Base-by-base conservation (phyloP, 768 basidiomycete species). In the Hygrophorus pudorinus region DNA sequence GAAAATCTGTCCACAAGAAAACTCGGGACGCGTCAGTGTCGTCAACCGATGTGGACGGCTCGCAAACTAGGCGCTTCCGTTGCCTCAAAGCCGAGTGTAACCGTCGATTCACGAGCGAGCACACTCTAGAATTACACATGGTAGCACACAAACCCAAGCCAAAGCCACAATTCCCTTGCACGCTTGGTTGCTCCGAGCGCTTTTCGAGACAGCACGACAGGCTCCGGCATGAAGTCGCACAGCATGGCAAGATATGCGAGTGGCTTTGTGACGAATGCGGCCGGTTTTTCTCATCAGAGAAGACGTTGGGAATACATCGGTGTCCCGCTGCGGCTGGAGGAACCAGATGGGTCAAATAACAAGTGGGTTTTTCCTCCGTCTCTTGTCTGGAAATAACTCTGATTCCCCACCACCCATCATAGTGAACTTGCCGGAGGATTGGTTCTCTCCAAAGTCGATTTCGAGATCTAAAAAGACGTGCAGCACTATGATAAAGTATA, bases 151-250 rank as follows among this genome's bases (percentile, higher is more conserved):
- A 69, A 49, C 72, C 71, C 13, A 75, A 75, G 50, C 71, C 68
- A 5, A 67, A 69, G 24, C 59, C 63, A 0, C 60, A 66, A 1
- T 74, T 72, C 50, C 68, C 68, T 13, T 76, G 75, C 53, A 72
- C 72, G 5, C 61, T 70, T n/a, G 75, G 75, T 11, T 78, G 75
- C 53, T 59, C 64, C 5, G 74, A 76, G 55, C 64, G 63, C 8
- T 78, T 78, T 56, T 76, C 74, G 27, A 60, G 75, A 40, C 74
- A 75, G 46, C 75, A 78, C 49, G 75, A 78, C 48, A 61, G 73
- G 28, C 65, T 78, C 10, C 67, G 75, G 42, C 75, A 78, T 47
- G 75, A 78, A 55, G 74, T 78, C 4, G 70, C 71, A 7, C 74
- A 78, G 53, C 75, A 78, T 47, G 70, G 71, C 11, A 75, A 74